Evolutionary conservation across 306 rosid species (phyloP), one percentile per base, ranked within the genome.

Genomic region (Cucumis melo): DNA sequence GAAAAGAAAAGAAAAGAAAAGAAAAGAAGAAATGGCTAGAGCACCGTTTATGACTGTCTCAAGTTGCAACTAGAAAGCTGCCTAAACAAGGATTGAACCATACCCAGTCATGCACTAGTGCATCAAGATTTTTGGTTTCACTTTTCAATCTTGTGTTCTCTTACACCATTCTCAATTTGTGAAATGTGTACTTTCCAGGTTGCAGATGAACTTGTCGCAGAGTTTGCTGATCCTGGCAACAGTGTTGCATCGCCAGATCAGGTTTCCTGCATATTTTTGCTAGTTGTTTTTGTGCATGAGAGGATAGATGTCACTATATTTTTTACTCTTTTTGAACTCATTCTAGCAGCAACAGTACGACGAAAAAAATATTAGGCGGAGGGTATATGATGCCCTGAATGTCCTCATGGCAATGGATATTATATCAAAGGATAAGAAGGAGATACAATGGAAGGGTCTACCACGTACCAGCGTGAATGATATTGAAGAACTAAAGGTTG

Each of bases 331-430:
- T 17, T 68, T 1, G 10, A 46, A 71, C 21, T 70, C 10, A 12
- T 24, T 48, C 58, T 9, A 2, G 34, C 96, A 91, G 98, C 98
- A 94, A 91, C 97, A 94, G 85, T 92, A 94, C 56, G 97, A 94
- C 74, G 97, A 94, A 86, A 94, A 94, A 83, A 91, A 94, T 80
- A 94, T 94, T 76, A 91, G 97, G 65, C 86, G 97, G 59, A 90
- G 98, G 89, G 98, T 94, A 48, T 94, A 94, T 82, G 98, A 94
- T 82, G 98, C 98, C 74, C 80, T 94, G 77, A 94, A 94, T 77
- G 98, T 94, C 84, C 98, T 94, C 79, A 94, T 91, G 98, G 97
- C 98, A 58, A 94, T 94, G 98, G 97, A 94, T 81, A 94, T 94
- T 51, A 94, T 94, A 83, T 91, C 98, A 19, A 94, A 94, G 91